Percentiles rank a stretch among this genome's conserved stretches.
Evolutionary conservation across 2,329 filamentous ascomycete genomes (phyloP).

Genomic region (Graphilbum ipis-grandicollis): DNA sequence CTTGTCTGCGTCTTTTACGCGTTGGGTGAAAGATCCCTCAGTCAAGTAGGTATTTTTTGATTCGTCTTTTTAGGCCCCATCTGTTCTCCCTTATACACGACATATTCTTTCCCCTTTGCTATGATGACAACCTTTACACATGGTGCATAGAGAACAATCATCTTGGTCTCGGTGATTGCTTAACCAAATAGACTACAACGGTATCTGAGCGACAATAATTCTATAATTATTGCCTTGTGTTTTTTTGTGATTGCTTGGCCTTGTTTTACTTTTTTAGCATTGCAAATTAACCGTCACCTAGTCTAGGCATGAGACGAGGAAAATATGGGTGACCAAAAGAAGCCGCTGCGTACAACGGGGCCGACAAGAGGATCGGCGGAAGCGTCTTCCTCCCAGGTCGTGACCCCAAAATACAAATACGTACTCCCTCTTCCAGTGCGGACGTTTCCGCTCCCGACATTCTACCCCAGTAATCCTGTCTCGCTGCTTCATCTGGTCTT

Average conservation of each 20-base stretch:
- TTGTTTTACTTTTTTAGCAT: background rate
- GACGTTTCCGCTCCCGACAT: slow-evolving; percentile 67
- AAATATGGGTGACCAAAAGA: slow-evolving; percentile 16
- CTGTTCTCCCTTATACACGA: background rate
- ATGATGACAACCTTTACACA: slow-evolving; percentile 43
- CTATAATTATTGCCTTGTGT: no score
- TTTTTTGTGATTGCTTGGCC: background rate
- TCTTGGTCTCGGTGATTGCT: slow-evolving; percentile 43
- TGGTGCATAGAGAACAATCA: slow-evolving; percentile 42
- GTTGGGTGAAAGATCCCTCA: slow-evolving; percentile 12
- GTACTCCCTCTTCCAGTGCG: slow-evolving; percentile 63
- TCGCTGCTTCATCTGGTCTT: slow-evolving; percentile 69
- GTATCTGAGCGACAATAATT: slow-evolving; percentile 92
- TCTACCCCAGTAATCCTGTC: slow-evolving; percentile 84
- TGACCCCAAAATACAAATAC: slow-evolving; percentile 33
- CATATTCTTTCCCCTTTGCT: slow-evolving; percentile 15
- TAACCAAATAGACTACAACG: slow-evolving; percentile 81
- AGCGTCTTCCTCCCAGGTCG: slow-evolving; percentile 27
- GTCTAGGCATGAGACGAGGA: slow-evolving; percentile 10
- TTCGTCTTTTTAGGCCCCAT: background rate
- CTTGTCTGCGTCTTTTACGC: slow-evolving; percentile 1
- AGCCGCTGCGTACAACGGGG: slow-evolving; percentile 7
- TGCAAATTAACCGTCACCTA: slow-evolving; percentile 3
- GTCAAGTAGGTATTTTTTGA: slow-evolving; percentile 10
- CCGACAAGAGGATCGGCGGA: slow-evolving; percentile 8